Base-by-base conservation (phyloP, 768 basidiomycete genomes). In the Kwoniella botswanensis region DNA sequence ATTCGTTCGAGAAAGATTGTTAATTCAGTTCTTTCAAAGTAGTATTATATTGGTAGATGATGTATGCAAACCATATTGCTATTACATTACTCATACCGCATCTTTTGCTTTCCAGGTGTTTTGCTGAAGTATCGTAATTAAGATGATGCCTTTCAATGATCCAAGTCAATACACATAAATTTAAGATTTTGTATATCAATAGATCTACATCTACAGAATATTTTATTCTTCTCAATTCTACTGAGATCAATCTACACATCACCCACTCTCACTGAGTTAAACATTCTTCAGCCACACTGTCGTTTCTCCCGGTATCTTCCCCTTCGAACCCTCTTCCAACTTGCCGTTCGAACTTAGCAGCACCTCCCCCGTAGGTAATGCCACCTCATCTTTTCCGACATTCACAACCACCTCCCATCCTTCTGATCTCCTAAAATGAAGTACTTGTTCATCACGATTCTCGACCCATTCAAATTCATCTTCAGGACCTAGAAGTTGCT, bases 381-480 rank as follows among this genome's bases (percentile, higher is more conserved):
- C 64, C 1, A 74, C 63, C 1, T 53, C 68, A 35, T 63, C 65
- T 22, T 73, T 69, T 21, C 73, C 67, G 60, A 70, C 58, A 69
- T 78, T 78, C 42, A 75, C 63, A 2, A 78, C 53, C 6, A 78
- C 74, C 59, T 73, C 64, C 73, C 73, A 74, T 15, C 75, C 75
- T 12, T 66, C 70, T 4, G 75, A 72, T 63, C 75, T 42, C 55
- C 68, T 70, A 59, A 75, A 79, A 54, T 75, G 72, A 22, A 79
- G 44, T 0, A 75, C 66, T 15, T 71, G 65, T 13, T 54, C n/a
- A 15, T 57, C 35, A 10, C 46, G 44, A n/a, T 52, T 61, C 4
- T 70, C 50, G 21, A 79, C 63, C 78, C 78, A 79, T 46, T 75
- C 76, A 6, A 79, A 46, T 12, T 29, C 4, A 29, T 71, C 57